These are phyloP conservation scores for Entomortierella parvispora DNA, from an alignment of 192 early-diverging fungal genomes.

Conservation along the genomic window DNA sequence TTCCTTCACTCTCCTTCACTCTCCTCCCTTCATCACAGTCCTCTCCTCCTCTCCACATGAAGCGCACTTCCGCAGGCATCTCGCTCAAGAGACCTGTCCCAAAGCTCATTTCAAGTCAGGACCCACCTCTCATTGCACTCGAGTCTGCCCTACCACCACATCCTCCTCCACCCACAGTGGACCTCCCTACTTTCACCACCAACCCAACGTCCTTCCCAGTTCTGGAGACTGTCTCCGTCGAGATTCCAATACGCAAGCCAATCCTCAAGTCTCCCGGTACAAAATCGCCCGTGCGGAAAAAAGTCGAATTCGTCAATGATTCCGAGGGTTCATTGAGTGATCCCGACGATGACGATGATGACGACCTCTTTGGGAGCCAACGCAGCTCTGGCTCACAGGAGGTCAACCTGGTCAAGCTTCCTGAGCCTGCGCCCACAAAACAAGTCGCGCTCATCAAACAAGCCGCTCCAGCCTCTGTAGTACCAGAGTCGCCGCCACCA, in stretches of 20 bases:
- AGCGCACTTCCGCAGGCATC: slow-evolving; percentile 35
- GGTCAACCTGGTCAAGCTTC: background rate
- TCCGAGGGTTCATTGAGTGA: slow-evolving; percentile 36
- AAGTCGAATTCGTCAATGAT: slow-evolving; percentile 38
- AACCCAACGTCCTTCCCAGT: background rate
- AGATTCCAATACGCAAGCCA: slow-evolving; percentile 7
- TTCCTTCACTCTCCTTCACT: too few species aligned
- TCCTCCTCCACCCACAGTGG: too few species aligned
- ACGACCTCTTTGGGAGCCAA: slow-evolving; percentile 3
- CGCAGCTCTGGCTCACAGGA: background rate
- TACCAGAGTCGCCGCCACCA: too few species aligned
- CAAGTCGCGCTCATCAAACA: background rate
- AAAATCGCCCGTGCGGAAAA: slow-evolving; percentile 22
- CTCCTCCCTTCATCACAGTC: too few species aligned
- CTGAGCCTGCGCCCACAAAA: background rate
- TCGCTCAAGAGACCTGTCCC: slow-evolving; percentile 38
- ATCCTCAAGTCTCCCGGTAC: slow-evolving; percentile 29
- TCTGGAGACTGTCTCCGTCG: slow-evolving; percentile 3
- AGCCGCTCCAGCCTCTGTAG: too few species aligned
- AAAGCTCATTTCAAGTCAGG: background rate
- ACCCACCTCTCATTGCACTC: too few species aligned
- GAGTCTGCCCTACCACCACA: too few species aligned
- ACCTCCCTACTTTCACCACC: background rate
- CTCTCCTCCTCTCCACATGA: slow-evolving; percentile 10
- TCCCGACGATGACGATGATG: slow-evolving; percentile 18